Percentiles rank a stretch among this genome's conserved stretches.
These are phyloP conservation scores for Coemansia sp. DNA, from an alignment of 192 early-diverging fungal species.

Conservation along the genomic window DNA sequence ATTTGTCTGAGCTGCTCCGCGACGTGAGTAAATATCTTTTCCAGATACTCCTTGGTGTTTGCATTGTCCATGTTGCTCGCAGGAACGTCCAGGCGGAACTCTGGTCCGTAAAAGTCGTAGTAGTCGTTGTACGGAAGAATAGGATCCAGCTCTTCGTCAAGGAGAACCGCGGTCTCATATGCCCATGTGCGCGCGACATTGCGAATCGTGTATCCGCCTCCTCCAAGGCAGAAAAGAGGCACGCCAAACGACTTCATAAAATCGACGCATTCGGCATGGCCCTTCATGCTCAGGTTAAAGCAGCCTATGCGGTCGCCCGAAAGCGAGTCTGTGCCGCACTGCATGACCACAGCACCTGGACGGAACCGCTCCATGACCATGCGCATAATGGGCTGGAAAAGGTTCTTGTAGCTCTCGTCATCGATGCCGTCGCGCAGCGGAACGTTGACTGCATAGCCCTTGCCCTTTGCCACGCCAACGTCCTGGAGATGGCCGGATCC, in stretches of 20 bases:
- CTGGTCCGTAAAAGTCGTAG: constrained; percentile 88
- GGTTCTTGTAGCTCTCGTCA: constrained; percentile 85
- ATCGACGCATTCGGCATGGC: constrained; percentile 90
- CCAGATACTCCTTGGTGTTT: constrained; percentile 81
- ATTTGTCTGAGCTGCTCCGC: constrained; percentile 61
- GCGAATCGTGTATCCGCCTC: constrained; percentile 96
- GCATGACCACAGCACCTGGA: constrained; percentile 87
- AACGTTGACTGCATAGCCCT: constrained; percentile 91
- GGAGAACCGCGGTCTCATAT: constrained; percentile 85
- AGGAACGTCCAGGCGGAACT: constrained; percentile 82
- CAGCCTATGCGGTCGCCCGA: constrained; percentile 90
- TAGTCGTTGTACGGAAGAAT: constrained; percentile 86
- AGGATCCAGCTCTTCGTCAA: constrained; percentile 66
- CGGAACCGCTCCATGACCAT: constrained; percentile 88
- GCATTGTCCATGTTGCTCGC: constrained; percentile 86
- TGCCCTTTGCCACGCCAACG: constrained; percentile 81
- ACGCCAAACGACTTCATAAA: constrained; percentile 91
- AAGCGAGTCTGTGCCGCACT: constrained; percentile 94
- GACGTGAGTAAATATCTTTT: constrained; percentile 58
- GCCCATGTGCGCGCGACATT: constrained; percentile 94
- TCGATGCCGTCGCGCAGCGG: constrained; percentile 93
- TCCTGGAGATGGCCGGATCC: constrained; percentile 96
- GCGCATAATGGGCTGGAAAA: constrained; percentile 84
- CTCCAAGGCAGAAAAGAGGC: constrained; percentile 89
- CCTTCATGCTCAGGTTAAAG: constrained; percentile 93